Evolutionary conservation across 75 land plant species (phyloP), one percentile per base, ranked within the genome.

Genomic region (Cryptomeria japonica): DNA sequence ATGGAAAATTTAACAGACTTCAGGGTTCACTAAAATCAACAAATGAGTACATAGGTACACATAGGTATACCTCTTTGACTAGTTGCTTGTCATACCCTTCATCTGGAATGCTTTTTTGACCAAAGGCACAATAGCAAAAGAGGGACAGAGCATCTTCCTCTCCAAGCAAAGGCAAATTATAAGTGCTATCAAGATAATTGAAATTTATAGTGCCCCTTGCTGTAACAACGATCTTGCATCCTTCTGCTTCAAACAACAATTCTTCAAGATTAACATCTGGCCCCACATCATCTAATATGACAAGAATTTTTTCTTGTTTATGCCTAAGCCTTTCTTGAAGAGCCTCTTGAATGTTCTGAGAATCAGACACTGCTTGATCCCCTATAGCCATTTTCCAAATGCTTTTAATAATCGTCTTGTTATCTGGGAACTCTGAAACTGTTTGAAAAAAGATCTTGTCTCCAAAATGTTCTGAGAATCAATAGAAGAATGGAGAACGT

Each of bases 131-230:
- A 32, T 12, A 34, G 78, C 37, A 34, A 58, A 94, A 92, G 15
- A 94, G 83, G 25, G 87, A 44, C 42, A 92, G 53, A 46, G 95
- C 89, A 64, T 94, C 95, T 47, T 90, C 89, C 82, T 91, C 95
- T 39, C 80, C 89, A 38, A 94, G 73, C 87, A 90, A 86, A 11
- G 88, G 90, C 64, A 92, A 34, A 44, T 92, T 90, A 87, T 91
- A 89, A 39, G 78, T 83, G 49, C 5, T 22, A 22, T 61, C 68
- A 61, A 61, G 25, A 6, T 22, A 4, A 0, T 22, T 22, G 7
- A 22, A 18, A 5, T 61, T 22, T 1, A 61, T 28, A 3, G 6
- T 22, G 25, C 5, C 25, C 25, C 68, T 61, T 5, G 28, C 68
- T 22, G 25, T 61, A 61, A 61, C 68, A 61, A 61, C 28, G 4